Base-by-base conservation (phyloP, 2,329 filamentous ascomycete species). In the Conoideocrella luteorostrata region DNA sequence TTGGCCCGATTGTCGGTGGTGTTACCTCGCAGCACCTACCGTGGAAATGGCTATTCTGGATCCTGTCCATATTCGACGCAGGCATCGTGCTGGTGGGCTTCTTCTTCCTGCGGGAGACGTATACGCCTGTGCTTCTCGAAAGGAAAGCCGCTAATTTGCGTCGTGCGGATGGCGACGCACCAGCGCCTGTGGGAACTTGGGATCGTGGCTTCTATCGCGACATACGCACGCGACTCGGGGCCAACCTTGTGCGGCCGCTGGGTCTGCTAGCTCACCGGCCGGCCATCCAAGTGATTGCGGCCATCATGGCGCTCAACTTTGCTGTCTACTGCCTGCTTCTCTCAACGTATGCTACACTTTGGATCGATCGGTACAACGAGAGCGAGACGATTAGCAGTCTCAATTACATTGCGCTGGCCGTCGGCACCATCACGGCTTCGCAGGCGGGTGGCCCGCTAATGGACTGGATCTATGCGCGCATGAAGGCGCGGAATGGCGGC, bases 21-120 rank as follows among this genome's bases (percentile, higher is more conserved):
- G 78, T 81, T 52, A 79, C 86, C 18, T 69, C 80, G 0, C 64
- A 86, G 52, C 67, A 74, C 49, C 74, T 77, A 3, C 73, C 71
- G 4, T 87, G 83, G 84, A 72, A 77, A 23, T 88, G 82, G 83
- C 74, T 79, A 2, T 88, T 87, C 63, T 86, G 75, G 64, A 68
- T 79, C 1, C 78, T 80, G 3, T 76, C 76, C 2, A 82, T 85
- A 36, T 56, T 62, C 41, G 75, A 78, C 41, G 75, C 67, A 0
- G 45, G 75, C 4, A 71, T 84, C 24, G 74, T 81, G 47, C 29
- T 77, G 2, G 57, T 74, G 10, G 81, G 58, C 1, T 23, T 78
- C 3, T 54, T 84, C 26, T 68, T 83, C 53, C 72, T 55, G 6
- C 46, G 39, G 2, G 75, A 78, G 56, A 84, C 82, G 0, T 86